Percentiles rank a stretch among this genome's conserved stretches.
These are phyloP conservation scores for Hypoxylon sp. DNA, from an alignment of 2,329 filamentous ascomycete species.

Conservation along the genomic window DNA sequence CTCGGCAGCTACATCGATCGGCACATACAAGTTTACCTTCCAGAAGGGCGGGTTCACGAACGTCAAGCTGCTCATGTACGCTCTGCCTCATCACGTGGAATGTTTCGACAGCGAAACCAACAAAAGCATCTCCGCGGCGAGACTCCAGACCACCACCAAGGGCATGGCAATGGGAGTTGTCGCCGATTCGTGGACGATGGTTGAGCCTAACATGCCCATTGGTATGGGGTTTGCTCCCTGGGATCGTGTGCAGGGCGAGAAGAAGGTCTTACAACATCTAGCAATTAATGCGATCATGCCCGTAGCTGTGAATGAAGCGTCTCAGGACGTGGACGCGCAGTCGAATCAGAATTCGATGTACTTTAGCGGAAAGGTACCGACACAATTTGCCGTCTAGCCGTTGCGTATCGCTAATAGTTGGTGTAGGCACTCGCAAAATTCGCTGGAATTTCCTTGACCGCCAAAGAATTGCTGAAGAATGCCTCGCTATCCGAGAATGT, in stretches of 20 bases:
- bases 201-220: conserved; percentile 75
- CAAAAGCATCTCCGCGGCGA: conserved; percentile 62
- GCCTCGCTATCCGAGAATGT: conserved; percentile 63
- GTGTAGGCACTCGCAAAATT: conserved; percentile 75
- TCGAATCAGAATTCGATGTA: conserved; percentile 88
- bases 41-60: conserved; percentile 70
- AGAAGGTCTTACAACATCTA: conserved; percentile 57
- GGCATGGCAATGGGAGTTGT: conserved; percentile 77
- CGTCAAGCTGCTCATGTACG: conserved; percentile 79
- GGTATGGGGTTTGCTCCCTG: conserved; percentile 83
- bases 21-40: conserved; percentile 78
- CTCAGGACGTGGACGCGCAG: conserved; percentile 76
- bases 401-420: conserved; percentile 24
- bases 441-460: conserved; percentile 71
- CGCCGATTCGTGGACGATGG: conserved; percentile 78
- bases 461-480: conserved; percentile 69
- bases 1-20: conserved; percentile 62
- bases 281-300: conserved; percentile 66
- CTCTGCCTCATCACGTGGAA: conserved; percentile 82
- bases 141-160: conserved; percentile 84
- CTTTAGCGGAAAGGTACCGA: conserved; percentile 79
- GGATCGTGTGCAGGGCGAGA: conserved; percentile 62
- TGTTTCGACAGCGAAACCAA: conserved; percentile 70
- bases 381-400: neutral
- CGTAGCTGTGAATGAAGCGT: conserved; percentile 75